Conservation (phyloP, 2,329 filamentous ascomycete genomes). For the Chrysosporium keratinophilum region DNA sequence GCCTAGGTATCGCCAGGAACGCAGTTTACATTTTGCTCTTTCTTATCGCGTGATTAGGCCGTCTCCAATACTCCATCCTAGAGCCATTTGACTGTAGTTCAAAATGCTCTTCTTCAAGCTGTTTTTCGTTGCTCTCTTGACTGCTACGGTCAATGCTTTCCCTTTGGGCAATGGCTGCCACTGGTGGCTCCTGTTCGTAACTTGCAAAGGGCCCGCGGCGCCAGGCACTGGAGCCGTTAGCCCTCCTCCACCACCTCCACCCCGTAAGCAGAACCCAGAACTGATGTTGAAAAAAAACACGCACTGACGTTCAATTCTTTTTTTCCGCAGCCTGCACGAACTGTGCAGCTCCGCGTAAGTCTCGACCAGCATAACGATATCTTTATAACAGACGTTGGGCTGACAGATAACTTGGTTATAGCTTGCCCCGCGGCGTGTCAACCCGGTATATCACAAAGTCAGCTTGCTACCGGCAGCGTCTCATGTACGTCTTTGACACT, state of each 20-base stretch:
- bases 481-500: neutral
- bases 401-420: neutral
- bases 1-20: neutral
- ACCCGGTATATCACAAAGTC: neutral
- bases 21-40: neutral
- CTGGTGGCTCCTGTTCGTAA: constrained; percentile 1
- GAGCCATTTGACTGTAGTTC: neutral
- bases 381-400: neutral
- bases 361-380: neutral
- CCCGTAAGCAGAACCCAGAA: neutral
- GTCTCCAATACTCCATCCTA: neutral
- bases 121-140: neutral
- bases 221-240: neutral
- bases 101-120: constrained; percentile 6
- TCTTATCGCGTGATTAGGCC: neutral
- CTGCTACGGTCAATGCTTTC: neutral
- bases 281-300: neutral
- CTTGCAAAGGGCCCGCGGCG: constrained; percentile 1
- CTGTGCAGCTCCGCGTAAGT: neutral
- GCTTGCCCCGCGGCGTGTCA: neutral
- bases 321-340: neutral
- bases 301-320: neutral
- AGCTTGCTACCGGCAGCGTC: neutral
- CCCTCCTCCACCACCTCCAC: neutral
- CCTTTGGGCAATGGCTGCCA: constrained; percentile 1